Percentiles rank a stretch among this genome's conserved stretches.
Evolutionary conservation across 164 flowering plant genomes (phyloP).

Genomic region (Stephania cephalantha): DNA sequence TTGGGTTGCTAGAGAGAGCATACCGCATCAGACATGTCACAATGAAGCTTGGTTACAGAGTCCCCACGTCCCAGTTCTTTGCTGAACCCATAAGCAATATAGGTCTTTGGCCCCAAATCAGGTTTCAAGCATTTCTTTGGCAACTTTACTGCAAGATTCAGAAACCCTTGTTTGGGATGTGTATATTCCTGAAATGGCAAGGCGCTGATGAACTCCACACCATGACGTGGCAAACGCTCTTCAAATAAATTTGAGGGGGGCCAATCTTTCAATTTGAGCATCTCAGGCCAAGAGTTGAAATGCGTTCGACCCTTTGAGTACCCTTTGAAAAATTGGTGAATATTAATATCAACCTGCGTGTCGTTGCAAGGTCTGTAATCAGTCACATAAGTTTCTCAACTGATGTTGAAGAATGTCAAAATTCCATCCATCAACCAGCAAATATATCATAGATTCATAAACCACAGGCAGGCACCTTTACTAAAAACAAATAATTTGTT

Average conservation of each 20-base stretch:
- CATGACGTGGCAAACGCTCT: slow-evolving; percentile 50
- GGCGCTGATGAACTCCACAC: slow-evolving; percentile 42
- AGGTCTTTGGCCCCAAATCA: slow-evolving; percentile 69
- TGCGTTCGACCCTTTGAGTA: slow-evolving; percentile 31
- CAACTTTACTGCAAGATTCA: slow-evolving; percentile 50
- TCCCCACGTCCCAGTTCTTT: slow-evolving; percentile 65
- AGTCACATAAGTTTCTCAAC: background rate
- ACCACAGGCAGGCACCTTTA: background rate
- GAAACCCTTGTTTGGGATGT: slow-evolving; percentile 37
- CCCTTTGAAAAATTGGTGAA: slow-evolving; percentile 49
- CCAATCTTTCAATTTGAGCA: slow-evolving; percentile 70
- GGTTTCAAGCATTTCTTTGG: slow-evolving; percentile 41
- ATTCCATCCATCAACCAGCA: background rate
- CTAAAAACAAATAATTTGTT: background rate
- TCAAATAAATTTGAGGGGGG: slow-evolving; percentile 49
- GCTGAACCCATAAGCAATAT: slow-evolving; percentile 58
- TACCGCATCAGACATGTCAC: slow-evolving; percentile 84
- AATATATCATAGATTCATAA: background rate
- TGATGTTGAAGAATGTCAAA: background rate
- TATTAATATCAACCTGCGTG: slow-evolving; percentile 39
- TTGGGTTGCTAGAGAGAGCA: slow-evolving; percentile 3
- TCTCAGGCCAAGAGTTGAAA: slow-evolving; percentile 33
- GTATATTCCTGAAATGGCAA: slow-evolving; percentile 66
- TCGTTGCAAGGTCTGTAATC: background rate
- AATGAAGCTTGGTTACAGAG: slow-evolving; percentile 71